Base-by-base conservation (phyloP, 768 basidiomycete genomes). In the Solioccasus polychromus region DNA sequence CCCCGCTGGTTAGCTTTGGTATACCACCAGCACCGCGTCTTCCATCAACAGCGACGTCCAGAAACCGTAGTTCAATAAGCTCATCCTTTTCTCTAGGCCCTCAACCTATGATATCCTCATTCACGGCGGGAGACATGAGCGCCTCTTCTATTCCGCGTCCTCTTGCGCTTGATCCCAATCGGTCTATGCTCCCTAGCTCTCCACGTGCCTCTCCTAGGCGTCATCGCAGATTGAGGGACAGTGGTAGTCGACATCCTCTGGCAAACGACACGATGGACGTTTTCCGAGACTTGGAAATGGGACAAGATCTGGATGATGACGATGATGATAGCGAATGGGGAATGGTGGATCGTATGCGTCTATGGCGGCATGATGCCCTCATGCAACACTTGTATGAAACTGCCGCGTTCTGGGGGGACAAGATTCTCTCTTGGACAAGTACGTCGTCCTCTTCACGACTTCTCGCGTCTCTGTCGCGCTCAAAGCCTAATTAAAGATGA, bases 351-450 rank as follows among this genome's bases (percentile, higher is more conserved):
- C 80, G 94, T 24, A 94, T 99, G 92, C 76, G 96, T 47, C 71
- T 92, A 35, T 98, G 95, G 95, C 74, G 96, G 32, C 94, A 98
- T 60, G 96, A 98, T 70, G 95, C 96, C 32, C 78, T 99, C 53
- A 93, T 94, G 84, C 96, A 98, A 67, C 96, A 99, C 73, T 71
- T 99, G 11, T 96, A 98, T 66, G 90, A 92, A 53, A 96, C 94
- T 0, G 95, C 96, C 3, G 86, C 88, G 5, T 98, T 97, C 63
- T 99, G 96, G 96, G 96, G 96, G 5, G 92, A 95, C 71, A 98
- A 99, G 67, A 83, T 98, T 36, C 73, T 97, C 37, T 88, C 80
- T 50, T 94, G 92, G 91, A 98, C 96, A 24, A 88, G 95, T 97
- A 61, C 55, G 81, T 76, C 56, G 48, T 62, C 66, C 50, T 45